Evolutionary conservation across 371 early-diverging fungal genomes (phyloP).

Genomic region (Blakeslea trispora): DNA sequence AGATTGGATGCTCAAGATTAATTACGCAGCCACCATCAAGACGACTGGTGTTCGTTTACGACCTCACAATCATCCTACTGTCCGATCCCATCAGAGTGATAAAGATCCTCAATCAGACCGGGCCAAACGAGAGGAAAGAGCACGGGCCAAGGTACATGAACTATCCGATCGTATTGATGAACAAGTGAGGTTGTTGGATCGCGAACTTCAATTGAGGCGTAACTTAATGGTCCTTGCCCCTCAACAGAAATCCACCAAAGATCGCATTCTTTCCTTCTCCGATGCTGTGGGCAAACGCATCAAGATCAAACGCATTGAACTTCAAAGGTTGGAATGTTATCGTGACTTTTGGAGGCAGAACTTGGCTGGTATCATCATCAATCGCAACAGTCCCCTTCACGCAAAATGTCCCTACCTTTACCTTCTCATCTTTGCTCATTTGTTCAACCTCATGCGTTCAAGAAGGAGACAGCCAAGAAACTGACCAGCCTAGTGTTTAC

Average conservation of each 20-base stretch:
- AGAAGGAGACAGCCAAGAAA: slow-evolving; percentile 4
- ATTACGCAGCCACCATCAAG: slow-evolving; percentile 78
- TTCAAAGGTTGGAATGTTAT: slow-evolving; percentile 71
- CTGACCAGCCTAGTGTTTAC: slow-evolving; percentile 9
- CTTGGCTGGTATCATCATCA: slow-evolving; percentile 42
- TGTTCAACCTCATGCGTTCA: neutral
- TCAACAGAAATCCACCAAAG: slow-evolving; percentile 62
- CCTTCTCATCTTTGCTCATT: slow-evolving; percentile 20
- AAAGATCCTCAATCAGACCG: slow-evolving; percentile 27
- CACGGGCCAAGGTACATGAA: slow-evolving; percentile 23
- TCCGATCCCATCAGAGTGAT: too few relatives aligned
- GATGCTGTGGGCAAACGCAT: slow-evolving; percentile 57
- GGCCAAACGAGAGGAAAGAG: slow-evolving; percentile 25
- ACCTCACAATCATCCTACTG: too few relatives aligned
- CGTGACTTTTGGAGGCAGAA: slow-evolving; percentile 72
- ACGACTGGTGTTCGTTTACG: slow-evolving; percentile 62
- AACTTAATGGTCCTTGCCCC: slow-evolving; percentile 71
- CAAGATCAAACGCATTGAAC: slow-evolving; percentile 53
- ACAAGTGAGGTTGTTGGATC: slow-evolving; percentile 43
- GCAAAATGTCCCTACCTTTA: slow-evolving; percentile 25
- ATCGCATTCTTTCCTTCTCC: slow-evolving; percentile 59
- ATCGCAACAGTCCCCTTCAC: slow-evolving; percentile 9
- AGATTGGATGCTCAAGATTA: slow-evolving; percentile 82
- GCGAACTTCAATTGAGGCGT: slow-evolving; percentile 59
- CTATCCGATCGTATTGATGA: slow-evolving; percentile 38